Conservation (phyloP, 345 rosid species). For the Psidium friedrichsthalianum region DNA sequence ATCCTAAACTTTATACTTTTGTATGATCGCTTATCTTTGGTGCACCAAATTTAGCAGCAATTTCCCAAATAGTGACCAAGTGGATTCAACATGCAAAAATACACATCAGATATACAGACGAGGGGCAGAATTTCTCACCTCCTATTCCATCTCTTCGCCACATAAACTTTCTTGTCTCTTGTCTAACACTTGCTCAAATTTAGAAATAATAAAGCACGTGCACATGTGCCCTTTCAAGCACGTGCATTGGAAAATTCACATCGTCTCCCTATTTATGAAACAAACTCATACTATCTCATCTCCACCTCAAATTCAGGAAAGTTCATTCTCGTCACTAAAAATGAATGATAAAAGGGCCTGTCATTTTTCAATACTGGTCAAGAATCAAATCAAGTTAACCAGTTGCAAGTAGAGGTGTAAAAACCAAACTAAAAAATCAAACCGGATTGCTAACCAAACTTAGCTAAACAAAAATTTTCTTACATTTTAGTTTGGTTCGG, state of each 20-base stretch:
- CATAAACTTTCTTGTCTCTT: neutral
- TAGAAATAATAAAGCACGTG: neutral
- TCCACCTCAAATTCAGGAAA: neutral
- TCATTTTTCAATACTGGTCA: neutral
- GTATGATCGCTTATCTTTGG: too few relatives aligned
- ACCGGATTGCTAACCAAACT: too few relatives aligned
- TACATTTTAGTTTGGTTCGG: too few relatives aligned
- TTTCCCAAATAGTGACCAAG: neutral
- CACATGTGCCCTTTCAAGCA: neutral
- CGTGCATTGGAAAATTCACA: neutral
- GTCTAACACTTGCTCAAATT: neutral
- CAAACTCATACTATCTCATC: neutral
- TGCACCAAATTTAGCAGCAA: neutral
- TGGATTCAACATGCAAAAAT: neutral
- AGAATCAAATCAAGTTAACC: neutral
- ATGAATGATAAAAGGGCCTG: neutral
- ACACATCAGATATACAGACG: neutral
- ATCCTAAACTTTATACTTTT: too few relatives aligned
- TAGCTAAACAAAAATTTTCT: too few relatives aligned
- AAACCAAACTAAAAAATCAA: too few relatives aligned
- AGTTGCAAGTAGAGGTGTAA: neutral
- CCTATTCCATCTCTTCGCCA: neutral
- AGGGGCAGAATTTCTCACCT: neutral
- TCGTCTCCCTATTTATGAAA: neutral
- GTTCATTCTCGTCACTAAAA: neutral